Evolutionary conservation across 805 yeast species (phyloP), one percentile per base, ranked within the genome.

Genomic region (Ogataea saltuana): DNA sequence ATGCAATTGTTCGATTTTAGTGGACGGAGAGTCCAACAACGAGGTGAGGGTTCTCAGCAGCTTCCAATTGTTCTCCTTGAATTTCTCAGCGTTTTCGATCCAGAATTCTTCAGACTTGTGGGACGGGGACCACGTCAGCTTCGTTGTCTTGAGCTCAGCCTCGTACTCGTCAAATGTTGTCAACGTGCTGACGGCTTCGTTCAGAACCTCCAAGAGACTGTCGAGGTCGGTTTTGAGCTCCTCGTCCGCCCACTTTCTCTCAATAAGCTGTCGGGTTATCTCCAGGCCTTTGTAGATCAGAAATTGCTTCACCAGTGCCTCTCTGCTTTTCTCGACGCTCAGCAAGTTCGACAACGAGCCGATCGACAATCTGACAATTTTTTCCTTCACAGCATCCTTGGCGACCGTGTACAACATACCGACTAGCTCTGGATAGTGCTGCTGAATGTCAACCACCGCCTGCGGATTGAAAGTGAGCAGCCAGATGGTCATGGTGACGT

Each of bases 201-300:
- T 80, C 51, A 91, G 74, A n/a, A 71, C 70, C 26, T 72, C 78
- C 45, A 73, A 68, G 51, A 93, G 70, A 23, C 67, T 61, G 17
- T 69, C 71, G 53, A 93, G 76, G 62, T 89, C 97, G 15, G 70
- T 71, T 35, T 85, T 78, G 55, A 93, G 76, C 63, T 93, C 99
- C 49, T 88, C 93, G 63, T 93, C 99, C 5, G 95, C 85, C 83
- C 96, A 90, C 66, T 93, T 93, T 58, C 98, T 75, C 48, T 86
- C 91, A 52, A 81, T 77, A 55, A 93, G 75, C 45, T 82, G 78
- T 54, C 76, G 78, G 45, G 88, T 70, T 7, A 80, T 75, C 41
- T 82, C 76, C 46, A 87, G 72, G 3, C 95, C 93, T 54, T 85
- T 85, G 46, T 85, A 87, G 48, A 86, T 71, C 26, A 85, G 62